Base-by-base conservation (phyloP, 768 basidiomycete genomes). In the Hebeloma cylindrosporum region DNA sequence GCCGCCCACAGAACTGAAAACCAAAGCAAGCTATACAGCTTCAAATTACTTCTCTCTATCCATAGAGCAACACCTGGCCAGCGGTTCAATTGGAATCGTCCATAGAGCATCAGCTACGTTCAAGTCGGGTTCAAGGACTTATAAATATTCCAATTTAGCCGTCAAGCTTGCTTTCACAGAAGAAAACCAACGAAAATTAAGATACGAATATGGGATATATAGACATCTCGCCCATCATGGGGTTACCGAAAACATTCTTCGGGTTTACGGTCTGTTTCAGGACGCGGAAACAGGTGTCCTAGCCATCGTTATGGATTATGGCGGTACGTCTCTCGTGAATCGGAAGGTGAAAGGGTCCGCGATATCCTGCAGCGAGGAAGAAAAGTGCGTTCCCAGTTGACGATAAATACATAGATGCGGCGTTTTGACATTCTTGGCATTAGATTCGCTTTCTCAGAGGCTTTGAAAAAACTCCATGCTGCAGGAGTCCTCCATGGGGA, bases 41-140 rank as follows among this genome's bases (percentile, higher is more conserved):
- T 17, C 17, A 14, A 31, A 28, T 23, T 43, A 33, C 22, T 21
- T 16, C 18, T 20, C 16, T 9, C 35, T 45, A 10, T 2, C 38
- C 2, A n/a, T 28, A 3, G n/a, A 27, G 3, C 40, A 50, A 39
- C 44, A 40, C n/a, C 16, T 45, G 2, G 45, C 48, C 28, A 18
- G 43, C 11, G 52, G 52, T 11, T 45, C 48, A 14, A 40, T 46
- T 10, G 52, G 48, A 8, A 23, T 50, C 30, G 48, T 36, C 25
- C 44, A 53, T 43, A 43, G 43, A 4, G 48, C 25, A 29, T 26
- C 18, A 3, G 26, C 47, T 3, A 27, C 29, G 17, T 18, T 47
- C 14, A 26, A 21, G 10, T 20, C 43, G 39, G 34, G 17, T 5
- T 48, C 40, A 41, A 27, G 26, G 6, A 2, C 11, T 45, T 13